Base-by-base conservation (phyloP, 108 stramenopile genomes). In the Pseudonitzschia pungens region DNA sequence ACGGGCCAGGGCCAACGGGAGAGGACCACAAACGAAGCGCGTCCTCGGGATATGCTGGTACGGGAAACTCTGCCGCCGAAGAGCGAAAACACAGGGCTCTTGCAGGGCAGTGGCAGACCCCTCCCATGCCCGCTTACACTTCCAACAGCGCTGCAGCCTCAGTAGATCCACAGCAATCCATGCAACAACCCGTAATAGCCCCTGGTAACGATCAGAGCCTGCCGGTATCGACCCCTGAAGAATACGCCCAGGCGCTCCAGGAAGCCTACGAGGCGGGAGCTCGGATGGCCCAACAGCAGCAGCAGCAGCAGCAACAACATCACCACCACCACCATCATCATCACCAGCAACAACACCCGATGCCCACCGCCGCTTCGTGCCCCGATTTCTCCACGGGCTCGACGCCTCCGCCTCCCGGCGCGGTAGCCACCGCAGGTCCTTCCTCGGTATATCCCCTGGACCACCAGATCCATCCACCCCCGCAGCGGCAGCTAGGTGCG, bases 71-170 rank as follows among this genome's bases (percentile, higher is more conserved):
- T 2, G 6, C 36, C 32, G 76, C 63, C 29, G 27, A 33, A 2
- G 53, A 84, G 33, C 81, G 75, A 74, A 94, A 94, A 69, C 81
- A 88, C 20, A 83, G 87, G 16, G 93, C 93, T n/a, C 72, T 89
- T 59, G 81, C 84, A 0, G 93, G 93, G 40, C 91, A 95, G 74
- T 95, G 93, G 93, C 76, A 81, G 32, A 95, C 93, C 0, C 93
- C 93, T 26, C 93, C 93, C 50, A 59, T 89, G 55, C 89, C 88
- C 15, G 77, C 78, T 22, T 91, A 89, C 74, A 78, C 86, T 18
- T 50, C 68, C 70, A 33, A 28, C 59, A 2, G 42, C 18, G 65
- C 15, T 42, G 16, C 65, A n/a, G 45, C 10, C 27, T 4, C 67
- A 50, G 67, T 16, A 8, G 41, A 15, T 8, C 42, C 18, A 56